Base-by-base conservation (phyloP, 805 yeast species). In the Pichia ethanolica region DNA sequence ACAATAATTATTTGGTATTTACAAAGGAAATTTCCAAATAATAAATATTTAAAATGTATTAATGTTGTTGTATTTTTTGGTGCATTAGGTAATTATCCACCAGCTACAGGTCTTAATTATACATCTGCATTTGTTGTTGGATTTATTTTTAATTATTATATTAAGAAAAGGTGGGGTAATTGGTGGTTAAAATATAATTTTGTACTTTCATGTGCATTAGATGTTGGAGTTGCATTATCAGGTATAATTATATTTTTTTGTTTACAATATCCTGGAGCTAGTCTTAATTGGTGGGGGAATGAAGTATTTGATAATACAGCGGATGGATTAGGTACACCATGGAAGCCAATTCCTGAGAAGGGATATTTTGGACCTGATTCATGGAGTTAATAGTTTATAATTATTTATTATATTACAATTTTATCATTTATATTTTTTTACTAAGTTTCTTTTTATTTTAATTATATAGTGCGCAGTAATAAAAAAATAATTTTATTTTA, bases 61-160 rank as follows among this genome's bases (percentile, higher is more conserved):
- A 39, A 39, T 39, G 33, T 39, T n/a, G 42, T 39, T 20, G 42
- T 39, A 11, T 39, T 39, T 39, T 39, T 39, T 39, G 42, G 42
- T 27, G 42, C 42, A 3, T 25, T 39, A 30, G 42, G 42, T 39
- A 39, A 39, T 27, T 39, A 39, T 39, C 42, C 42, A 20, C 42
- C 32, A 39, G 42, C 42, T 3, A 39, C 32, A 8, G 42, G 42
- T 39, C 42, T 39, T 13, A 39, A 39, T 27, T 39, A 39, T 39
- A 39, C 42, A 25, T 39, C 42, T 7, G 32, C 42, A 27, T 39
- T 39, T 25, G 42, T 39, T 25, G 42, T 39, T n/a, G 32, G 42
- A 5, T 14, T 39, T 11, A 25, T 39, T 26, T 39, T 39, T 30
- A 39, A 39, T 25, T 39, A 39, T 11, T 25, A 10, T 32, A 39